Evolutionary conservation across 495 filamentous ascomycete species (phyloP).

Genomic region (Terfezia claveryi): DNA sequence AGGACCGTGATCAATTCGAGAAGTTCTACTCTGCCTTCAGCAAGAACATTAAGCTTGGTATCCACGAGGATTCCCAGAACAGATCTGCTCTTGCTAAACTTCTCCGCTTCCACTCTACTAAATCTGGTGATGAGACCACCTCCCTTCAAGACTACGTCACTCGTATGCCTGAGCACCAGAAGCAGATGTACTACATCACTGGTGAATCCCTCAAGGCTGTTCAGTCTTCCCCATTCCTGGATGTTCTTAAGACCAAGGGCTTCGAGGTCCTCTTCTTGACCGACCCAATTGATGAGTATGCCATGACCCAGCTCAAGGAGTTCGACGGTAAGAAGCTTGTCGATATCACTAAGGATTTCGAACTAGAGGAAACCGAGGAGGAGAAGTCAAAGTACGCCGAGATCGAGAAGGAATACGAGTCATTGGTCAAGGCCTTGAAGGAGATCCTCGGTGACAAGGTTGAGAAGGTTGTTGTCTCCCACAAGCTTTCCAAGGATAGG

Average conservation of each 20-base stretch:
- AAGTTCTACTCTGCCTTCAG: slow-evolving; percentile 98
- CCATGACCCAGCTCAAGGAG: slow-evolving; percentile 99
- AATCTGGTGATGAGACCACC: slow-evolving; percentile 87
- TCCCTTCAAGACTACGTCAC: slow-evolving; percentile 93
- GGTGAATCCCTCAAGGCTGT: slow-evolving; percentile 98
- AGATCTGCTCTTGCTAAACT: slow-evolving; percentile 85
- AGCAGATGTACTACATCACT: slow-evolving; percentile 99
- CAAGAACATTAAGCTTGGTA: slow-evolving; percentile 99
- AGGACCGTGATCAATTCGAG: slow-evolving; percentile 99
- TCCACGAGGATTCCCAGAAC: slow-evolving; percentile 99
- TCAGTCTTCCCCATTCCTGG: slow-evolving; percentile 92
- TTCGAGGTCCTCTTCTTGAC: slow-evolving; percentile 99
- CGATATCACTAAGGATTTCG: slow-evolving; percentile 99
- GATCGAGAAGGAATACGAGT: slow-evolving; percentile 95
- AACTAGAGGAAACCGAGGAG: slow-evolving; percentile 98
- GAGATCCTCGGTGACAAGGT: slow-evolving; percentile 98
- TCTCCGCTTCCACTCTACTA: slow-evolving; percentile 94
- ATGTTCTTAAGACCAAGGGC: slow-evolving; percentile 96
- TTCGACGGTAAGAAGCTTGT: slow-evolving; percentile 99
- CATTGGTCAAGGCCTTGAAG: slow-evolving; percentile 85
- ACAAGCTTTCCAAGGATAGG: slow-evolving; percentile 74
- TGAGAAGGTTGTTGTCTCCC: slow-evolving; percentile 97
- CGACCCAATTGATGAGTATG: slow-evolving; percentile 99
- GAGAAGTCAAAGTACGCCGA: slow-evolving; percentile 93
- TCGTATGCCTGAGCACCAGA: slow-evolving; percentile 98